Base-by-base conservation (phyloP, 2,329 filamentous ascomycete species). In the Claviceps digitariae region DNA sequence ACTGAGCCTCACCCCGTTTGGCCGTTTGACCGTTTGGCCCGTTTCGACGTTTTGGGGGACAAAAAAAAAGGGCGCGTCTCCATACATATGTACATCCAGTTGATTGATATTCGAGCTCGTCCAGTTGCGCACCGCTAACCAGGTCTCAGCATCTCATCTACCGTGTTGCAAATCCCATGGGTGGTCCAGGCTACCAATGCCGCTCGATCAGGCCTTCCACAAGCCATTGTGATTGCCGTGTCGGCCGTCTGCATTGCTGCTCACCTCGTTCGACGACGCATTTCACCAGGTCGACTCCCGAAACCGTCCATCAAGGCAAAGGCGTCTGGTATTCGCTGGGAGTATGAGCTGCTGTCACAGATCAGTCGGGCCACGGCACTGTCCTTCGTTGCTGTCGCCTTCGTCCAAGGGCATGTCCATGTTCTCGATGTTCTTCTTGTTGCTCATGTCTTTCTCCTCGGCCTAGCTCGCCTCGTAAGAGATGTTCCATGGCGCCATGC, bases 401-500 rank as follows among this genome's bases (percentile, higher is more conserved):
- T 65, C 36, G 58, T 63, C 23, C 57, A 63, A 48, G 61, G 66
- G 40, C 63, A 60, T 43, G 60, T 63, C 21, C 69, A 69, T 53
- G 64, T 67, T 61, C 61, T 70, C 43, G 68, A 72, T 57, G 63
- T 68, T 12, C 54, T 63, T 31, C 61, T 66, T 7, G 57, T 71
- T 23, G 63, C 62, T 48, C 75, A 76, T 57, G 66, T 67, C 41
- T 71, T 76, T 48, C 23, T 69, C 40, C 60, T 77, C 4, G 74
- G 74, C 25, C 61, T 77, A 23, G 49, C 69, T 27, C 69, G 74
- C 13, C 67, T 75, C 44, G 55, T 66, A 52, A 61, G 68, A 54
- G 63, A 72, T 54, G 55, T 69, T 52, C 63, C 66, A 57, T 77
- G 73, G 73, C 70, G 73, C 21, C 73, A 70, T 59, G 62, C 69